Percentiles rank a stretch among this genome's conserved stretches.
phyloP scores from a whole-genome alignment of 2,329 filamentous ascomycete species.

The Alternaria sp. region DNA sequence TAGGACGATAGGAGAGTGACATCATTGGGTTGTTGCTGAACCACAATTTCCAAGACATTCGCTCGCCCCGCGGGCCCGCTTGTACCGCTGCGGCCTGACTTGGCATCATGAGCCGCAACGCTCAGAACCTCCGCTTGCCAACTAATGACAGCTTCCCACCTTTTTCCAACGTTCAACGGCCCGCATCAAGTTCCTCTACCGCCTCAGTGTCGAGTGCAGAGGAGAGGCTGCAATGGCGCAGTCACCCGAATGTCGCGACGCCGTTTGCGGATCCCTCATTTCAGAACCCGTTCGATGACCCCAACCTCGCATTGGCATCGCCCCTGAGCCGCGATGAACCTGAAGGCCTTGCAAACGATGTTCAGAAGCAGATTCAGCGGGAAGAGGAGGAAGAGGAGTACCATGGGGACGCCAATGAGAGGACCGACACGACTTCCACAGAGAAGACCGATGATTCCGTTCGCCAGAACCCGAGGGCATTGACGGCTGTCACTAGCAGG shows the following conservation, averaged over 20 bases:
- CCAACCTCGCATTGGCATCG: conserved; percentile 5
- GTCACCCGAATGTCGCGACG: conserved; percentile 29
- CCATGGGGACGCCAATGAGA: not conserved
- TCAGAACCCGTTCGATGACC: conserved; percentile 35
- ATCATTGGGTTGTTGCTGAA: conserved; percentile 7
- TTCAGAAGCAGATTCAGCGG: conserved; percentile 2
- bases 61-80: conserved; percentile 15
- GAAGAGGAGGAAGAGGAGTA: conserved; percentile 11
- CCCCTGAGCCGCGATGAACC: conserved; percentile 1
- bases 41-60: conserved; percentile 2
- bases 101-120: conserved; percentile 19
- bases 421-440: not conserved
- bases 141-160: conserved; percentile 14
- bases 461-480: not conserved
- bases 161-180: conserved; percentile 4
- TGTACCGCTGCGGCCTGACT: conserved; percentile 15
- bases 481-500: conserved; percentile 4
- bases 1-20: conserved; percentile 4
- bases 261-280: conserved; percentile 22
- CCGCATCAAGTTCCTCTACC: conserved; percentile 2
- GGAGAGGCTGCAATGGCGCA: conserved; percentile 38
- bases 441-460: conserved; percentile 9
- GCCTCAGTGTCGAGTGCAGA: conserved; percentile 30
- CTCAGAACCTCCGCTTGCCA: conserved; percentile 15
- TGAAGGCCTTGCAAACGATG: not conserved